These are phyloP conservation scores for Flueggea neowawraea DNA, from an alignment of 441 rosid species.

Conservation along the genomic window DNA sequence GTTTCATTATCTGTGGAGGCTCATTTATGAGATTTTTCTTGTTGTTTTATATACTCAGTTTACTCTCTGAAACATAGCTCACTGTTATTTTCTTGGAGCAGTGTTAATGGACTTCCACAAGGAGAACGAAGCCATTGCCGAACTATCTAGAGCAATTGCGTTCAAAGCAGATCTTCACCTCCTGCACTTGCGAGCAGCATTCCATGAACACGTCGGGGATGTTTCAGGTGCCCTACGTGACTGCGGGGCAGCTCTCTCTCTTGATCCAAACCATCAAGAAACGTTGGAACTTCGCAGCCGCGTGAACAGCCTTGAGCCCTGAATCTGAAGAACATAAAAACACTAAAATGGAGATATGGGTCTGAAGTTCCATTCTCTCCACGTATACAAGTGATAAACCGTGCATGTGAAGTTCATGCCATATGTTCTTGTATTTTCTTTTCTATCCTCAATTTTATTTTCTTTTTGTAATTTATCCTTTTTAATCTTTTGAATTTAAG, in stretches of 20 bases:
- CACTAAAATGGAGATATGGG: no score
- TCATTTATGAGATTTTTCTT: not conserved
- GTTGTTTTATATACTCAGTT: no score
- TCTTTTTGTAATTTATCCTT: no score
- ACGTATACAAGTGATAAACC: no score
- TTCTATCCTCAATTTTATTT: no score
- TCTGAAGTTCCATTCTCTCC: no score
- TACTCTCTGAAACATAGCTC: not conserved
- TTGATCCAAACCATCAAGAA: slow-evolving; percentile 91
- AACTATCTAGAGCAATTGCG: slow-evolving; percentile 82
- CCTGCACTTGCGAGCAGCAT: slow-evolving; percentile 89
- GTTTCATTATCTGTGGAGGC: not conserved
- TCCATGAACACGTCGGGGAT: slow-evolving; percentile 84
- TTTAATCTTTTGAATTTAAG: no score
- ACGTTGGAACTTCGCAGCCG: slow-evolving; percentile 92
- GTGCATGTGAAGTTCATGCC: no score
- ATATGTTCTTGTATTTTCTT: no score
- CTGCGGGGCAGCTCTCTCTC: slow-evolving; percentile 95
- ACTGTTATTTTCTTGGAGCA: slow-evolving; percentile 20
- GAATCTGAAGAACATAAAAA: slow-evolving; percentile 1
- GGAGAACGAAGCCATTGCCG: slow-evolving; percentile 89
- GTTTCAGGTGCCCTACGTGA: slow-evolving; percentile 70
- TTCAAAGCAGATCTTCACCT: slow-evolving; percentile 96
- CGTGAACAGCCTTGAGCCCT: slow-evolving; percentile 92
- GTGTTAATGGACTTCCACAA: slow-evolving; percentile 91